Evolutionary conservation across 2,329 filamentous ascomycete species (phyloP), one percentile per base, ranked within the genome.

Genomic region (Alternaria sp.): DNA sequence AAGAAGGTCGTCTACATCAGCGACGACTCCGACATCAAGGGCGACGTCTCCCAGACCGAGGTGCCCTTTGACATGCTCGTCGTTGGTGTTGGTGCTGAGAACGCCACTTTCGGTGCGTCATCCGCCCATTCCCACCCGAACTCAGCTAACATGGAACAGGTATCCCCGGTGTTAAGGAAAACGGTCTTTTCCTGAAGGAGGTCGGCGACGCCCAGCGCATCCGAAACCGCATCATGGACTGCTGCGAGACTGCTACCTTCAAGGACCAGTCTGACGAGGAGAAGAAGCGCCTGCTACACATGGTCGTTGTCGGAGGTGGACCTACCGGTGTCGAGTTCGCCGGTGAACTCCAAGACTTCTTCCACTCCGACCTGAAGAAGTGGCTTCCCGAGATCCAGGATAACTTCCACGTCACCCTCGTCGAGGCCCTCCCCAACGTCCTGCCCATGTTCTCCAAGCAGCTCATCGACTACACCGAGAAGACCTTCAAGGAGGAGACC

Each of bases 211-310:
- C 96, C 61, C 96, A 99, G 83, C 88, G 89, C 77, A 99, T 99
- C 79, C 93, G 96, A 78, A 97, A 95, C 87, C 93, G 93, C 83
- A 97, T 99, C 83, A 99, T 99, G 96, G 96, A 99, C 85, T 99
- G 96, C 81, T 94, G 97, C 73, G 96, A 99, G 85, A 97, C 95
- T 36, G 96, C 96, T 56, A 95, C 93, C 66, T 97, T 99, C 90
- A 98, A 98, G 88, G 95, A 93, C 78, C 96, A 99, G 84, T 86
- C 88, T 40, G 84, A 88, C 15, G 93, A 96, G 70, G 96, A 99
- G 83, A 86, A 97, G 78, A 91, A 96, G 85, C 93, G 96, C 72
- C 89, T 99, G 74, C 87, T 99, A 80, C 95, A 98, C 87, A 98
- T 98, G 94, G 96, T 99, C 59, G 95, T 86, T 13, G 84, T 86